Evolutionary conservation across 768 basidiomycete species (phyloP), one percentile per base, ranked within the genome.

Genomic region (Mycena vitilis): DNA sequence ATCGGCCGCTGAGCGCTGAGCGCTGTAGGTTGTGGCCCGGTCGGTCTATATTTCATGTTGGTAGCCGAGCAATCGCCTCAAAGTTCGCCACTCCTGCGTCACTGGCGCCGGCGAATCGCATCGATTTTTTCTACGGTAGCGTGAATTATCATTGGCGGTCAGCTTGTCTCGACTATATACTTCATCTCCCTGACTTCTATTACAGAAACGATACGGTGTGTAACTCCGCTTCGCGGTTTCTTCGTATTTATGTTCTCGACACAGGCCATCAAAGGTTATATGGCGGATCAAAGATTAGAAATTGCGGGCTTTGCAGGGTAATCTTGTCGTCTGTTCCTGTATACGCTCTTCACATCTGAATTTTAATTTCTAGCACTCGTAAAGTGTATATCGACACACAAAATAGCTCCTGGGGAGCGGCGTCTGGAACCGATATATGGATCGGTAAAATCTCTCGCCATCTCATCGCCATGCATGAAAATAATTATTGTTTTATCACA

Each of bases 61-160:
- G 42, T 13, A 44, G 42, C 42, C 11, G 15, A 16, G 11, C 42
- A 9, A 65, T 70, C 37, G 63, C 68, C 11, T n/a, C 34, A 7
- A 70, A 70, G 36, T 70, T 60, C 44, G 30, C 9, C 8, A 25
- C 23, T 18, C 47, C 68, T 36, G 63, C 63, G 10, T 47, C 63
- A 13, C 23, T 60, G 23, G 68, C 68, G 15, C 64, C 68, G 9
- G 20, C 59, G 8, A 70, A 70, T 40, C 63, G 64, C 11, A 4
- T 65, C 18, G 68, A 44, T 44, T 4, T 44, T 16, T 44, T 44
- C 42, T 44, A 44, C 42, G 42, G 42, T 44, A 11, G 10, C 15
- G 42, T 44, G 15, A 44, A 44, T 44, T 44, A 44, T 16, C 42
- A 44, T 44, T 44, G 42, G 42, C 42, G 42, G 42, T 44, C 4